Evolutionary conservation across 1,284 basidiomycete species (phyloP), one percentile per base, ranked within the genome.

Genomic region (Ustilago shanxiensis): DNA sequence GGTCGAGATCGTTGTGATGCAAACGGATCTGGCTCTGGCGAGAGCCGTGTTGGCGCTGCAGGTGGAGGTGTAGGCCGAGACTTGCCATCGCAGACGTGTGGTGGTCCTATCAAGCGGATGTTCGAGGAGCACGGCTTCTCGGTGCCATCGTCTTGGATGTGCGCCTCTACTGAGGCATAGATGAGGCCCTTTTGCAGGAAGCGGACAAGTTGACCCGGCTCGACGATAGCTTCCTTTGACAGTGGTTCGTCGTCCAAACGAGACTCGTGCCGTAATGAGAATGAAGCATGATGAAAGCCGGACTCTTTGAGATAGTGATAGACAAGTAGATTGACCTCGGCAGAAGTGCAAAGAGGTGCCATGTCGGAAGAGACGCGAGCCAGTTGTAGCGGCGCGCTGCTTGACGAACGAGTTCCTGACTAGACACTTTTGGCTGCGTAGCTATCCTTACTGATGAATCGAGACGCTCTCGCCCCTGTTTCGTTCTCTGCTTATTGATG

Each of bases 291-390:
- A 53, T 71, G 68, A 56, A 84, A 83, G 41, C 81, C 81, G 11
- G 81, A 82, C 61, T 86, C 85, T 56, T 85, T 85, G 59, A 86
- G 81, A 62, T 86, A 86, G 73, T 86, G 85, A 52, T 86, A 86
- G 49, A 86, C 73, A 18, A 86, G 69, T 28, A 86, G 69, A 41
- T 86, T 86, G 59, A 86, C 79, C 70, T 86, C 84, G 41, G 77
- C 72, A 16, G 84, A 77, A 28, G 83, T 72, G 57, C 80, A 81
- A 47, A 82, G 77, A 7, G 82, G 80, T 20, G 82, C 66, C 72
- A 78, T 78, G 56, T 22, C 66, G 66, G 37, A 26, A 22, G 52
- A 7, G 20, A 24, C 26, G 47, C 47, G 22, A 28, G 47, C 47
- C 26, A 49, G 24, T 28, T 24, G 1, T 14, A 28, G 47, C 47